Conservation (phyloP, 164 flowering plant species). For the Chimonanthus salicifolius region DNA sequence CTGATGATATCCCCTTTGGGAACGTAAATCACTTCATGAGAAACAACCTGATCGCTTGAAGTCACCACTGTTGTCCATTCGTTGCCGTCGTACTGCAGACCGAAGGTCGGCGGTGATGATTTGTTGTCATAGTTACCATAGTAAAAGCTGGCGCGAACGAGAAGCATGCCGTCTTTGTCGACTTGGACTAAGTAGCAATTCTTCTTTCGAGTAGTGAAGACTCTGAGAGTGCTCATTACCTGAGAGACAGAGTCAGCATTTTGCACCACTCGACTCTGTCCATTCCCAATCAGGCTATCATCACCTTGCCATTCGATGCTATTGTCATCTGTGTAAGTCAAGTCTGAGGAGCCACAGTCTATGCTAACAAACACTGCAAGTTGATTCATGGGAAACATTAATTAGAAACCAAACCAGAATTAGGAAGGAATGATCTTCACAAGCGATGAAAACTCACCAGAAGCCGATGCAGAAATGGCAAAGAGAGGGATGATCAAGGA, state of each 20-base stretch:
- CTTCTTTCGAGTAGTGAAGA: constrained; percentile 27
- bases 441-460: not conserved
- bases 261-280: constrained; percentile 15
- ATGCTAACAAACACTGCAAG: constrained; percentile 27
- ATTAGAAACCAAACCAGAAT: not conserved
- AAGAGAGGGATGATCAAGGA: not conserved
- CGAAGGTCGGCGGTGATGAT: constrained; percentile 31
- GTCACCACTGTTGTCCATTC: constrained; percentile 12
- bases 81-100: constrained; percentile 31
- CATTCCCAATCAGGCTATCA: constrained; percentile 14
- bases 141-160: constrained; percentile 30
- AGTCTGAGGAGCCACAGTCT: constrained; percentile 26
- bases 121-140: constrained; percentile 38
- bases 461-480: not conserved
- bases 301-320: constrained; percentile 23
- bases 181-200: constrained; percentile 27
- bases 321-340: constrained; percentile 13
- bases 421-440: not conserved
- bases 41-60: not conserved
- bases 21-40: constrained; percentile 9
- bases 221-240: constrained; percentile 27
- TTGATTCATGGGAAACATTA: not conserved
- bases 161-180: constrained; percentile 8
- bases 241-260: not conserved
- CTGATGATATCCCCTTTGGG: constrained; percentile 4